phyloP scores from a whole-genome alignment of 768 basidiomycete genomes.

The Holtermanniella nyarrowii region DNA sequence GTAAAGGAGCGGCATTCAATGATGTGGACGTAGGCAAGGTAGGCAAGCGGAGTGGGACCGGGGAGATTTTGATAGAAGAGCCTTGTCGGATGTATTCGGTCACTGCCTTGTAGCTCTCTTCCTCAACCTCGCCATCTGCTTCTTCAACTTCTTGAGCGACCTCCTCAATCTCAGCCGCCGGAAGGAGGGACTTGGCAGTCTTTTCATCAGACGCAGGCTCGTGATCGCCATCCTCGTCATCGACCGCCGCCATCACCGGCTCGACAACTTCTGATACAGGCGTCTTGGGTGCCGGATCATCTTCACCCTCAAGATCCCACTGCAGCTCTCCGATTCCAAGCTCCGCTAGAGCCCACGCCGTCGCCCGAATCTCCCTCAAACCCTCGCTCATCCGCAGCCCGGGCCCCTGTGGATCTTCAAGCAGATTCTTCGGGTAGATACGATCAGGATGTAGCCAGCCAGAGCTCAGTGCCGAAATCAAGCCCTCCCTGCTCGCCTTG shows the following conservation, averaged over 20 bases:
- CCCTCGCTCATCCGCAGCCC: slow-evolving; percentile 15
- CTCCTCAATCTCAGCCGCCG: background rate
- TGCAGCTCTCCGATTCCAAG: slow-evolving; percentile 23
- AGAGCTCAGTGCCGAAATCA: slow-evolving; percentile 13
- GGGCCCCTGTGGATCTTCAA: slow-evolving; percentile 30
- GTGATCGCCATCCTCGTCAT: background rate
- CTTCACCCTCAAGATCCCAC: slow-evolving; percentile 6
- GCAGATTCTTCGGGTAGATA: slow-evolving; percentile 23
- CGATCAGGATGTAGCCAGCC: slow-evolving; percentile 30
- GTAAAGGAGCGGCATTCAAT: slow-evolving; percentile 1
- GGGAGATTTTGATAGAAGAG: slow-evolving; percentile 16
- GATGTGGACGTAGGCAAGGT: background rate
- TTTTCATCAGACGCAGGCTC: background rate
- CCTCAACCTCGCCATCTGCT: slow-evolving; percentile 1
- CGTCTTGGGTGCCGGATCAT: background rate
- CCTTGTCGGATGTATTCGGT: slow-evolving; percentile 27
- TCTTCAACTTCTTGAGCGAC: background rate
- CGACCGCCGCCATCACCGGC: background rate
- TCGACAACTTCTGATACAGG: background rate
- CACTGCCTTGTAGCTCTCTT: slow-evolving; percentile 9
- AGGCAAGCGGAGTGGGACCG: slow-evolving; percentile 8
- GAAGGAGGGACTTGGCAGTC: background rate
- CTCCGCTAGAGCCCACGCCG: slow-evolving; percentile 25
- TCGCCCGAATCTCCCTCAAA: slow-evolving; percentile 13
- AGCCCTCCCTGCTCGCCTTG: slow-evolving; percentile 15